Evolutionary conservation across 495 filamentous ascomycete genomes (phyloP).

Genomic region (Apiosordaria backusii): DNA sequence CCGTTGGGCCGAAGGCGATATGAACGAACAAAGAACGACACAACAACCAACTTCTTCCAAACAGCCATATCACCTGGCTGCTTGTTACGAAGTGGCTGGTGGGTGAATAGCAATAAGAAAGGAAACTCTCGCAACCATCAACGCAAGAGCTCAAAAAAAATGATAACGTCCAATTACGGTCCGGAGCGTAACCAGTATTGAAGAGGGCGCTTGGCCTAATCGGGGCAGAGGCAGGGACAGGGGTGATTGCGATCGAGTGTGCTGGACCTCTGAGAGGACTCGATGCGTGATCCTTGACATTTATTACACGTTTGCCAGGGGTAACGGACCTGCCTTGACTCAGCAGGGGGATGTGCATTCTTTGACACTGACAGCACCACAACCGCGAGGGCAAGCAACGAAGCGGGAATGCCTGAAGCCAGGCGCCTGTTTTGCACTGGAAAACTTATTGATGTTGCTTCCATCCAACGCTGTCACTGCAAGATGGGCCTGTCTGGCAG

Average conservation of each 20-base stretch:
- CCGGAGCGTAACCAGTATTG: slow-evolving; percentile 6
- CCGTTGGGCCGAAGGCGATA: slow-evolving; percentile 4
- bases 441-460: slow-evolving; percentile 15
- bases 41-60: slow-evolving; percentile 19
- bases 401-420: too few relatives aligned
- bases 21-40: background rate
- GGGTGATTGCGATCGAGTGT: slow-evolving; percentile 10
- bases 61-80: slow-evolving; percentile 14
- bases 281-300: slow-evolving; percentile 21
- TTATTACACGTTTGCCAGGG: slow-evolving; percentile 25
- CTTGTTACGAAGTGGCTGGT: slow-evolving; percentile 13
- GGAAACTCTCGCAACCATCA: slow-evolving; percentile 3
- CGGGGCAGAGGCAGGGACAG: slow-evolving; percentile 18
- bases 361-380: slow-evolving; percentile 19
- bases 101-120: slow-evolving; percentile 8
- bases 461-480: slow-evolving; percentile 15
- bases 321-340: slow-evolving; percentile 13
- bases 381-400: too few relatives aligned
- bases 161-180: slow-evolving; percentile 25
- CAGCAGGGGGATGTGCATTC: slow-evolving; percentile 24
- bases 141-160: slow-evolving; percentile 17
- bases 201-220: slow-evolving; percentile 18
- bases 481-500: slow-evolving; percentile 12
- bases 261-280: slow-evolving; percentile 19
- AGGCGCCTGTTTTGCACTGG: slow-evolving; percentile 12